Base-by-base conservation (phyloP, 192 early-diverging fungal species). In the Coemansia sp. region DNA sequence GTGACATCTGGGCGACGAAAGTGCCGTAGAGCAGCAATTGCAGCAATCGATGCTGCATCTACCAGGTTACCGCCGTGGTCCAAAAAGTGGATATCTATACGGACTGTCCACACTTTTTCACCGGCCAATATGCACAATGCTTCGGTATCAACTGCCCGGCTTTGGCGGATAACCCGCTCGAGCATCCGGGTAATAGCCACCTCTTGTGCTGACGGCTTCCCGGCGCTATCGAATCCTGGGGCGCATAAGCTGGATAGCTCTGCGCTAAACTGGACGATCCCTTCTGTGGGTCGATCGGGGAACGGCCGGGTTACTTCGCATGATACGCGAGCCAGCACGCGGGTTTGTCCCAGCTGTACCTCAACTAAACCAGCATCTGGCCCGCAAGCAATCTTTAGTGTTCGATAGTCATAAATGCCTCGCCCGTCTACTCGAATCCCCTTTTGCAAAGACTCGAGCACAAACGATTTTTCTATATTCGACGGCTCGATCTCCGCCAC, bases 1-100 rank as follows among this genome's bases (percentile, higher is more conserved):
- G 93, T 91, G 23, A 97, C 90, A 64, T 98, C 97, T n/a, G 95
- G 95, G 20, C 97, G 77, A 40, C 88, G 76, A 60, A 97, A 99
- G 54, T 96, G 93, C 51, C 87, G 63, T 26, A 99, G 62, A 5
- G 93, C 95, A 2, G 90, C 83, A 20, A 97, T 87, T 3, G 93
- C 89, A 0, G 94, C 94, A 43, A 96, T 86, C 36, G 90, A 88
- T 0, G 93, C 94, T 12, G 89, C 90, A 56, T 99, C 97, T 11
- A 91, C 65, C 55, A 97, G 64, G 69, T 98, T 99, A 43, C 97
- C 97, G 56, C 92, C 90, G 62, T 97, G 83, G 66, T 97, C 93
- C 39, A 99, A 68, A 52, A 98, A 91, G 38, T 90, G 88, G 31
- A 98, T 64, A 66, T 98, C 93, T 14, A 98, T 82, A 5, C 90